Conservation (phyloP, 208 protist genomes). For the Trypanosomatidae sp. region DNA sequence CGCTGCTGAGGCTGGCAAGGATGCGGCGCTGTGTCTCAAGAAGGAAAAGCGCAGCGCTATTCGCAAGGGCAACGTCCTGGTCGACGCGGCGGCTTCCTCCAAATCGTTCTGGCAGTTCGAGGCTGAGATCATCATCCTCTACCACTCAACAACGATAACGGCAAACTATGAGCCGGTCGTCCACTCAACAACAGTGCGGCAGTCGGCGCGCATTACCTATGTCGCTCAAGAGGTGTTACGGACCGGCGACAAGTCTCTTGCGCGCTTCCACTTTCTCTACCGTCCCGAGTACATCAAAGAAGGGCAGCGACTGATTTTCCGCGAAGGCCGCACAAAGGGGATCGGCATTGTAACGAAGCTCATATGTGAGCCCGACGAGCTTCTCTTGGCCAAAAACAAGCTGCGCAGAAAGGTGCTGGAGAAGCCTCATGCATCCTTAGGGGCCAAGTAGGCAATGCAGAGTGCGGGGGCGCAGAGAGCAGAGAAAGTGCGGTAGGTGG, state of each 20-base stretch:
- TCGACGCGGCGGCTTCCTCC: constrained; percentile 48
- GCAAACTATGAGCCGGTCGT: constrained; percentile 97
- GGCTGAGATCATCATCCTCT: constrained; percentile 96
- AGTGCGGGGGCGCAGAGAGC: neutral
- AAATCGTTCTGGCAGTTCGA: constrained; percentile 95
- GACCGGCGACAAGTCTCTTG: constrained; percentile 93
- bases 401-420: constrained; percentile 34
- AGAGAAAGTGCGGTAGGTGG: neutral
- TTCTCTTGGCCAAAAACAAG: constrained; percentile 49
- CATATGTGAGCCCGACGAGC: constrained; percentile 44
- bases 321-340: constrained; percentile 94
- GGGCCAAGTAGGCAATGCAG: constrained; percentile 2
- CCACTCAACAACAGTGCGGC: constrained; percentile 92
- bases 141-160: constrained; percentile 98
- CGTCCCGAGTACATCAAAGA: constrained; percentile 93
- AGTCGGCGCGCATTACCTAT: constrained; percentile 86
- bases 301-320: constrained; percentile 92
- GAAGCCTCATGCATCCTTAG: constrained; percentile 8
- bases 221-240: constrained; percentile 91
- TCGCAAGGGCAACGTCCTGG: constrained; percentile 95
- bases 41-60: constrained; percentile 93
- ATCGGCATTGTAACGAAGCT: constrained; percentile 88
- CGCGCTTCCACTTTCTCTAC: constrained; percentile 94
- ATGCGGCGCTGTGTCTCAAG: constrained; percentile 94
- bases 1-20: constrained; percentile 87